phyloP scores from a whole-genome alignment of 352 stramenopile genomes.

The Pythium rishiriense region DNA sequence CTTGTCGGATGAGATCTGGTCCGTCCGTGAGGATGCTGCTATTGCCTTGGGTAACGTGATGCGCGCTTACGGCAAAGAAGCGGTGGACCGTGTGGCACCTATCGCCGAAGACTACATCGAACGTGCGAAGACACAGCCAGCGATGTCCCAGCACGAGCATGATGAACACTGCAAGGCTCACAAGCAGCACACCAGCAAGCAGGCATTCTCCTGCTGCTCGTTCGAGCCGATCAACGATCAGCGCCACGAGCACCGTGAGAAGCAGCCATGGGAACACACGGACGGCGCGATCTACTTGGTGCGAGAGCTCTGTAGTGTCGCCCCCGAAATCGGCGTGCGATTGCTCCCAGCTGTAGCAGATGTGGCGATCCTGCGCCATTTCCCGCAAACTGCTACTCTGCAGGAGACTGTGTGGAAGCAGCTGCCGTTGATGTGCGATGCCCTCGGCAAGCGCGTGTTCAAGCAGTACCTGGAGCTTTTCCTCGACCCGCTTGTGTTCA shows the following conservation, averaged over 20 bases:
- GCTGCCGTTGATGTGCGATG: slow-evolving; percentile 63
- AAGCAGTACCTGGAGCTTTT: slow-evolving; percentile 86
- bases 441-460: slow-evolving; percentile 81
- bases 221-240: slow-evolving; percentile 94
- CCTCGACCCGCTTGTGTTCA: slow-evolving; percentile 84
- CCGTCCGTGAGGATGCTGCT: slow-evolving; percentile 94
- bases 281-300: slow-evolving; percentile 96
- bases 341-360: slow-evolving; percentile 66
- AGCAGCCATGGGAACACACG: slow-evolving; percentile 94
- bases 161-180: slow-evolving; percentile 91
- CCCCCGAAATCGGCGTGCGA: slow-evolving; percentile 49
- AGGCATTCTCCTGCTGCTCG: slow-evolving; percentile 95
- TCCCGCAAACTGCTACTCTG: slow-evolving; percentile 68
- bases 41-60: slow-evolving; percentile 93
- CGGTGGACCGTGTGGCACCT: slow-evolving; percentile 73
- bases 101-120: slow-evolving; percentile 71
- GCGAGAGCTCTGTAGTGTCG: slow-evolving; percentile 85
- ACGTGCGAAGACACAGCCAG: slow-evolving; percentile 89
- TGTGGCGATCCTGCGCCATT: slow-evolving; percentile 73
- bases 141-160: slow-evolving; percentile 92
- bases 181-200: slow-evolving; percentile 90
- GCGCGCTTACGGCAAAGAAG: slow-evolving; percentile 88
- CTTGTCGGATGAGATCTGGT: slow-evolving; percentile 97
- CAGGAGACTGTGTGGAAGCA: slow-evolving; percentile 89
- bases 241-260: slow-evolving; percentile 77